Evolutionary conservation across 2,329 filamentous ascomycete genomes (phyloP).

Genomic region (Dothistroma septosporum): DNA sequence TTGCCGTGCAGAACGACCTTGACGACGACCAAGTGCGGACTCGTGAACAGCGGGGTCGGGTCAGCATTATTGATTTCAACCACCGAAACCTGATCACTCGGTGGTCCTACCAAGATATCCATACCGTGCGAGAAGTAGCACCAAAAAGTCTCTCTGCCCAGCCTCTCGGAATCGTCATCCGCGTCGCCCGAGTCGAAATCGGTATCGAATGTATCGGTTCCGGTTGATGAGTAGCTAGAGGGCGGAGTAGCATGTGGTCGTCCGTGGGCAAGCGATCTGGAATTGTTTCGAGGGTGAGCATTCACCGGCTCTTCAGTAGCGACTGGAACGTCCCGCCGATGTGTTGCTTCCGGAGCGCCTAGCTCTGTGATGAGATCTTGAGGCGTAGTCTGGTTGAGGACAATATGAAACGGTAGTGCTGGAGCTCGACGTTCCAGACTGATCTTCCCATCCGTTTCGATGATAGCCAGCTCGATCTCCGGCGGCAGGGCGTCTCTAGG

Average conservation of each 20-base stretch:
- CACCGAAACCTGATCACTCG: slow-evolving; percentile 42
- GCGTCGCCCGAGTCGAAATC: slow-evolving; percentile 49
- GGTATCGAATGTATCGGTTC: slow-evolving; percentile 43
- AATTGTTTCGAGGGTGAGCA: slow-evolving; percentile 24
- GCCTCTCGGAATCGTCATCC: slow-evolving; percentile 59
- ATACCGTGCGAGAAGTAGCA: slow-evolving; percentile 97
- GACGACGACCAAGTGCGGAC: slow-evolving; percentile 67
- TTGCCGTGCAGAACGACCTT: slow-evolving; percentile 95
- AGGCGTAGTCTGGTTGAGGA: slow-evolving; percentile 78
- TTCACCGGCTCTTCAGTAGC: slow-evolving; percentile 19
- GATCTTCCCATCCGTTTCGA: slow-evolving; percentile 73
- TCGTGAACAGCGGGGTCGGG: slow-evolving; percentile 23
- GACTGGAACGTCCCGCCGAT: slow-evolving; percentile 41
- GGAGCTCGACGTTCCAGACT: slow-evolving; percentile 72
- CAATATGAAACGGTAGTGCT: slow-evolving; percentile 64
- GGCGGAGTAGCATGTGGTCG: slow-evolving; percentile 29
- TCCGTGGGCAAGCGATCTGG: slow-evolving; percentile 25
- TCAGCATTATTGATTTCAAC: slow-evolving; percentile 1
- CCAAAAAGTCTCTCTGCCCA: slow-evolving; percentile 66
- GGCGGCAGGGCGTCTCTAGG: slow-evolving; percentile 78
- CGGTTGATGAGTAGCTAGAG: slow-evolving; percentile 38
- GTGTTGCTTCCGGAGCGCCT: slow-evolving; percentile 89
- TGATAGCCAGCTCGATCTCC: slow-evolving; percentile 74
- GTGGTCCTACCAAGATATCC: slow-evolving; percentile 83
- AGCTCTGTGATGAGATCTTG: slow-evolving; percentile 89